A percentile compares a stretch with the other conserved stretches of the same genome.
phyloP scores from a whole-genome alignment of 768 basidiomycete genomes.

The Paxillus ammoniavirescens region DNA sequence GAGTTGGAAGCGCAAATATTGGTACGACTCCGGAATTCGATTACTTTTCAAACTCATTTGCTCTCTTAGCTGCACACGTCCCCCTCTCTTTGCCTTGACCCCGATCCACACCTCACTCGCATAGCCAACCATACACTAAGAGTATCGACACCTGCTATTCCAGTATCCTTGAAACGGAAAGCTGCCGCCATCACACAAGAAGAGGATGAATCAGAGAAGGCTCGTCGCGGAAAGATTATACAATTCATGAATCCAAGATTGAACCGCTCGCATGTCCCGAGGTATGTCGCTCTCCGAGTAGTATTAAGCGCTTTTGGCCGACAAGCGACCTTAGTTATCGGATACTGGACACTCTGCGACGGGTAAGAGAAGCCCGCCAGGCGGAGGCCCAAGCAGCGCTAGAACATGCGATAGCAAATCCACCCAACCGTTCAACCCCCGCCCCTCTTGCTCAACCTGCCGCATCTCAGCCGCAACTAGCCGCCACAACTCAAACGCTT shows the following conservation, averaged over 20 bases:
- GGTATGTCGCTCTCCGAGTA: conserved; percentile 34
- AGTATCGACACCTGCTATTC: conserved; percentile 70
- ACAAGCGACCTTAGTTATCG: conserved; percentile 43
- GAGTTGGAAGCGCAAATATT: conserved; percentile 73
- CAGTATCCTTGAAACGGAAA: conserved; percentile 75
- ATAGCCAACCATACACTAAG: conserved; percentile 73
- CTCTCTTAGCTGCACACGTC: conserved; percentile 63
- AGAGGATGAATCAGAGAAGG: conserved; percentile 75
- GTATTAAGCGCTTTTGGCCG: conserved; percentile 2
- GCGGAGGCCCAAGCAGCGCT: conserved; percentile 20
- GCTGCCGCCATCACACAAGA: conserved; percentile 67
- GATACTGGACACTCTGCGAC: conserved; percentile 52
- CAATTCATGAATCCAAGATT: conserved; percentile 72
- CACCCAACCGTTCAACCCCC: conserved; percentile 30
- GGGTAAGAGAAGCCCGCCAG: conserved; percentile 25
- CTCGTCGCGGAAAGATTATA: conserved; percentile 69
- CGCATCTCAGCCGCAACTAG: conserved; percentile 34
- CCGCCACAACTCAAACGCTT: conserved; percentile 29
- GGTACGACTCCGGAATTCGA: conserved; percentile 38
- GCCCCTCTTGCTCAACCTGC: conserved; percentile 32
- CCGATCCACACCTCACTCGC: conserved; percentile 72
- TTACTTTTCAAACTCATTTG: conserved; percentile 7
- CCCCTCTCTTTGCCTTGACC: conserved; percentile 76
- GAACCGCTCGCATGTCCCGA: conserved; percentile 46
- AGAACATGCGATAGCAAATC: conserved; percentile 28